Evolutionary conservation across 306 rosid genomes (phyloP), one percentile per base, ranked within the genome.

Genomic region (Hippophae gyantsensis): DNA sequence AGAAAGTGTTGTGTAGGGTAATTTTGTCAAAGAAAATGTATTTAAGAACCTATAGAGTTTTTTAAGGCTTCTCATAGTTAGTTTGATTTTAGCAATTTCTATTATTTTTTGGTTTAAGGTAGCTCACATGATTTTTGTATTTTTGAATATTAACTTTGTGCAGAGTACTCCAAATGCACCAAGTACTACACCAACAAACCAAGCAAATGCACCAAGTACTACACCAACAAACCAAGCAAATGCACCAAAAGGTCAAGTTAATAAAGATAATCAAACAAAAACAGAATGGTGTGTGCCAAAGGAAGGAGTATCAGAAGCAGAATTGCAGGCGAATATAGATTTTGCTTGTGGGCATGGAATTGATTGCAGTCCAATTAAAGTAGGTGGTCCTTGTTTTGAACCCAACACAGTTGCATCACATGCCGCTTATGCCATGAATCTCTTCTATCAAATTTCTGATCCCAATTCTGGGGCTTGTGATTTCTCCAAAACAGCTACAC

Each of bases 341-440:
- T 93, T 81, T 66, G 97, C 76, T 52, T 93, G 99, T 60, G 94
- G 90, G n/a, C 83, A 69, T 12, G 99, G 95, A 13, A 48, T 82
- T 14, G 97, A 93, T 70, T 88, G 97, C 69, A 60, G 69, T 42
- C 78, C 87, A 38, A 86, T 93, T n/a, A 88, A 88, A 61, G 80
- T 79, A 1, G 95, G 89, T 0, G 97, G 97, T 11, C 58, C 89
- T 46, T 93, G 99, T 70, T 93, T 76, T 60, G 85, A 93, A 61
- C 97, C 97, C 0, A 84, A 88, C 76, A 86, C 81, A 5, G 42
- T 93, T 41, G 71, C 68, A 27, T 74, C 83, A 43, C 96, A 88
- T 67, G 99, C 99, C 56, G 82, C 95, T 10, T 88, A 71, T 67
- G 99, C 95, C 71, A 85, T 93, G 94, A 93, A 93, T 76, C 83